Evolutionary conservation across 1,139 yeast genomes (phyloP), one percentile per base, ranked within the genome.

Genomic region (Suhomyces bribrorum): DNA sequence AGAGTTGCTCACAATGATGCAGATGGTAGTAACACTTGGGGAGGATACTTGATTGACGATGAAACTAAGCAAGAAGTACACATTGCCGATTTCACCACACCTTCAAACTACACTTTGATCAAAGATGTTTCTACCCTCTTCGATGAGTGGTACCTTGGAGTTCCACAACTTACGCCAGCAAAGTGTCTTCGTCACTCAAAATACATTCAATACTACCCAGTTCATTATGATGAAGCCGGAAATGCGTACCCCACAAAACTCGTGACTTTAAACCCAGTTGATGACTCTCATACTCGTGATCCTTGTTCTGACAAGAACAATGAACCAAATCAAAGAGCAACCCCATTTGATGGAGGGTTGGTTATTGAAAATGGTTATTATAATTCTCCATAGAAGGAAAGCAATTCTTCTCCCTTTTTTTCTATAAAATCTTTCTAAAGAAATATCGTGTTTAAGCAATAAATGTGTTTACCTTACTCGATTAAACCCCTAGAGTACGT

Each of bases 21-120:
- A 4, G 35, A 36, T 12, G 43, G 40, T 5, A 29, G 26, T 13
- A 26, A 23, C 25, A 29, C 24, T 4, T 39, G 43, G 43, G 26
- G 22, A 6, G 43, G 40, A n/a, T 35, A 31, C 17, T 26, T 38
- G 15, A 9, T 12, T 16, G 36, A 38, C 14, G 16, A 18, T n/a
- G 34, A 25, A 5, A 26, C 37, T 16, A 29, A 28, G 5, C 32
- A 31, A 8, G 4, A 13, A 5, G 13, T 22, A 4, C 16, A 15
- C 2, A 32, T 39, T 14, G 42, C 32, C 9, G 31, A 25, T 3
- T 32, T 12, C 24, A 23, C 26, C 30, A 36, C 39, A 14, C 22
- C 36, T n/a, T 16, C 6, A 4, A 12, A 12, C 5, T 22, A 25
- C 16, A 27, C 22, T 5, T 18, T 28, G 1, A 7, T 31, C 5